Evolutionary conservation across 2,329 filamentous ascomycete genomes (phyloP), one percentile per base, ranked within the genome.

Genomic region (Diaporthe humulicola): DNA sequence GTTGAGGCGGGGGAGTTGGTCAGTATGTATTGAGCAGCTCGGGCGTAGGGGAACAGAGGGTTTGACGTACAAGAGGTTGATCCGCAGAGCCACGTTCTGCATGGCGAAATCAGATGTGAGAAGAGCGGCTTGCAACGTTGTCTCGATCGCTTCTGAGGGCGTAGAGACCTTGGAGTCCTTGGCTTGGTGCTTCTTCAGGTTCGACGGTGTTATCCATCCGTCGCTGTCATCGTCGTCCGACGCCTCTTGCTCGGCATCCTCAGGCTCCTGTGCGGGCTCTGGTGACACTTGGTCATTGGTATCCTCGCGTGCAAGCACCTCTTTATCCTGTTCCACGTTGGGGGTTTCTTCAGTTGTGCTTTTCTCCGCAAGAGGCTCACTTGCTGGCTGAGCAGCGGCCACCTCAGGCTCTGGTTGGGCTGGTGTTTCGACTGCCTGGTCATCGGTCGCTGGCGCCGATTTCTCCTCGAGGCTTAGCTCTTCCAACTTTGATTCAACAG

Each of bases 31-130:
- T n/a, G 17, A 12, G 12, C 7, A 12, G 15, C 10, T 10, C 3
- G 76, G 5, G 30, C 40, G 14, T 36, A 36, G 5, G n/a, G 1
- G 4, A 17, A 25, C 25, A 4, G 66, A 6, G 10, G n/a, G 28
- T 3, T n/a, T 7, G 5, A 75, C 78, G 22, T 76, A 81, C 80
- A 84, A 84, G 19, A 99, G 90, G 85, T 98, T 98, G 87, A 98
- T 97, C 79, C 97, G 95, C 6, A 99, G 89, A 2, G 97, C 90
- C 10, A 98, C 95, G 82, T 98, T 98, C 86, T 98, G 96, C 95
- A 99, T 98, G 73, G 97, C 96, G 85, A 94, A 98, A 87, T 99
- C 97, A 73, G 94, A 95, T 1, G 97, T 98, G 81, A 98, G 93
- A 58, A 96, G 92, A n/a, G 95, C 96, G 22, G 94, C 95, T 84